A percentile compares a stretch with the other conserved stretches of the same genome.
Conservation (phyloP, 495 filamentous ascomycete genomes). For the Hamigera avellanea region DNA sequence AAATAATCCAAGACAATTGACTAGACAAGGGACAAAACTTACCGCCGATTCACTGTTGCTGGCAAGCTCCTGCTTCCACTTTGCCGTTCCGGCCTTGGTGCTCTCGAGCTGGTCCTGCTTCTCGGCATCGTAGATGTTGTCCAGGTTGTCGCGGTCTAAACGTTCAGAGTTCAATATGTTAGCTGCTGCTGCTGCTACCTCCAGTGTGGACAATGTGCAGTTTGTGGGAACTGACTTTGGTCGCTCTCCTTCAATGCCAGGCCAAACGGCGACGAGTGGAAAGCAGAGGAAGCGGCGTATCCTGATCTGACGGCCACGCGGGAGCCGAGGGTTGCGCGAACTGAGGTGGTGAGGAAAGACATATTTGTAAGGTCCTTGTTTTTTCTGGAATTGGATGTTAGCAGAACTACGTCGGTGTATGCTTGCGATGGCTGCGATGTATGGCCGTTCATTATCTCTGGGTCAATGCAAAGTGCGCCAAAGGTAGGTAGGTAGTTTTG, state of each 20-base stretch:
- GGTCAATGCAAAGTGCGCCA: no score
- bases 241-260: not conserved
- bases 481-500: no score
- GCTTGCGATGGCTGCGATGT: no score
- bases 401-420: no score
- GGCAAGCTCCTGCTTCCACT: conserved; percentile 74
- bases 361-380: no score
- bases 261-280: not conserved
- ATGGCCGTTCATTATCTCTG: no score
- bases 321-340: no score
- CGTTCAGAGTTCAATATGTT: not conserved
- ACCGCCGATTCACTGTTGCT: conserved; percentile 74
- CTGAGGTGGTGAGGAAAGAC: no score
- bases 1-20: no score
- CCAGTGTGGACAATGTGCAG: not conserved
- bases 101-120: conserved; percentile 62
- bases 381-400: no score
- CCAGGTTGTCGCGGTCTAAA: conserved; percentile 29
- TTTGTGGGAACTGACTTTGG: not conserved
- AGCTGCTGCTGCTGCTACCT: not conserved
- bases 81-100: conserved; percentile 60
- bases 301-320: no score
- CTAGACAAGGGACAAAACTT: no score
- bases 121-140: conserved; percentile 47
- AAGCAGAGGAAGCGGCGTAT: not conserved